These are phyloP conservation scores for Lentinula detonsa DNA, from an alignment of 768 basidiomycete species.

Conservation along the genomic window DNA sequence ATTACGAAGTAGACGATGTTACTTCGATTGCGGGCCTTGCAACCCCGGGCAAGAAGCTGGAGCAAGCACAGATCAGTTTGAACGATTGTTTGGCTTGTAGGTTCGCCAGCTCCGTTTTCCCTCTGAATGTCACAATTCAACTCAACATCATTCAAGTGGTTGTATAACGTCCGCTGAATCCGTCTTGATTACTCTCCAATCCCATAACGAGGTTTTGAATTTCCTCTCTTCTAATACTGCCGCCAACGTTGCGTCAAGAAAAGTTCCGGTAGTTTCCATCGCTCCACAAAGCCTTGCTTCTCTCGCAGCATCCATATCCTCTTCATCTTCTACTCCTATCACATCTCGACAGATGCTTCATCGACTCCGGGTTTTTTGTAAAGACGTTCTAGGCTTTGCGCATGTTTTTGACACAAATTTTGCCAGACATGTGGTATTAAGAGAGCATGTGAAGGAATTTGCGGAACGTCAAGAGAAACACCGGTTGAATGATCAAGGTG, in stretches of 20 bases:
- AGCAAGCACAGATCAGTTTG: conserved; percentile 92
- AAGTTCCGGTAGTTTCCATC: conserved; percentile 74
- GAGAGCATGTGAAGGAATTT: conserved; percentile 81
- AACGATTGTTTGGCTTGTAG: conserved; percentile 99
- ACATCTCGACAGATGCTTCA: conserved; percentile 58
- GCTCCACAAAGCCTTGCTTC: conserved; percentile 86
- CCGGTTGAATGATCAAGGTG: conserved; percentile 8
- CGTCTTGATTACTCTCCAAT: conserved; percentile 92
- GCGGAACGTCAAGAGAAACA: conserved; percentile 51
- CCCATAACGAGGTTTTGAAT: conserved; percentile 85
- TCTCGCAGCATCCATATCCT: conserved; percentile 57
- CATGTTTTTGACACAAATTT: conserved; percentile 94
- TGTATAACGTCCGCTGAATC: conserved; percentile 99
- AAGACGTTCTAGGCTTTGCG: conserved; percentile 62
- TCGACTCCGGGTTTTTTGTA: conserved; percentile 68
- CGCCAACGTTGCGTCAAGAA: conserved; percentile 30
- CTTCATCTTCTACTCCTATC: conserved; percentile 34
- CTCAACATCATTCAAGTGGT: conserved; percentile 46
- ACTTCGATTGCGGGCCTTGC: conserved; percentile 9
- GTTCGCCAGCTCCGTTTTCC: conserved; percentile 35
- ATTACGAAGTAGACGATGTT: conserved; percentile 66
- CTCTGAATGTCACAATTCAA: background rate
- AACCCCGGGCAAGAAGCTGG: conserved; percentile 51
- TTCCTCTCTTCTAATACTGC: conserved; percentile 60
- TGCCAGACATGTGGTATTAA: conserved; percentile 78